Conservation (phyloP, 306 rosid genomes). For the Cucumis sativus region Cucumber_9930_V3 NC_026657.2:27704001-27704500, state of each 20-base stretch:
- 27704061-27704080: neutral
- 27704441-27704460: neutral
- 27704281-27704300: slow-evolving; percentile 65
- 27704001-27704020: neutral
- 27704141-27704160: neutral
- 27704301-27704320: slow-evolving; percentile 71
- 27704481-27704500: neutral
- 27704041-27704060: neutral
- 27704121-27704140: neutral
- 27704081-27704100: neutral
- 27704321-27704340: slow-evolving; percentile 35
- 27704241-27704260: slow-evolving; percentile 78
- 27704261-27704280: slow-evolving; percentile 70
- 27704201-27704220: slow-evolving; percentile 45
- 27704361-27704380: slow-evolving; percentile 40
- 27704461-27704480: neutral
- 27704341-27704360: slow-evolving; percentile 54
- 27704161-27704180: neutral
- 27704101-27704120: neutral
- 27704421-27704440: neutral
- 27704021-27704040: neutral
- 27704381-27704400: slow-evolving; percentile 50
- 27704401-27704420: slow-evolving; percentile 24
- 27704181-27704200: neutral
- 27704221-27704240: slow-evolving; percentile 88